phyloP scores from a whole-genome alignment of 805 yeast species.

The Lachancea dasiensis region DNA sequence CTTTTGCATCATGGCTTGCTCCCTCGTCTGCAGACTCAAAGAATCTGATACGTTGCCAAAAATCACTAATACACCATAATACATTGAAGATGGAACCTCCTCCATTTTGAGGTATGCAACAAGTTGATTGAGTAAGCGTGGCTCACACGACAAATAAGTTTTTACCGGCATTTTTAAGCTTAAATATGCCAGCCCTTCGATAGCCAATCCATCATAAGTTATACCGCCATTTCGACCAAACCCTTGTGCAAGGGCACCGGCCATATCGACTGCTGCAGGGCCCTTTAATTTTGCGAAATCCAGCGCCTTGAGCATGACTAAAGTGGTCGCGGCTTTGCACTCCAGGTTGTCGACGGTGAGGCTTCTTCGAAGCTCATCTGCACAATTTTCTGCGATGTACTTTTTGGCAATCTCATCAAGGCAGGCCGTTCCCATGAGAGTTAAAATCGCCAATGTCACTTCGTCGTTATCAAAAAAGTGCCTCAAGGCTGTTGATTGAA shows the following conservation, averaged over 20 bases:
- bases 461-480: constrained; percentile 17
- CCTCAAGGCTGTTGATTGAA: constrained; percentile 24
- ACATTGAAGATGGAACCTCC: constrained; percentile 12
- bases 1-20: constrained; percentile 23
- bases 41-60: constrained; percentile 32
- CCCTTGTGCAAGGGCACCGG: constrained; percentile 25
- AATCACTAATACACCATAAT: constrained; percentile 32
- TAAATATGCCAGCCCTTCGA: constrained; percentile 50
- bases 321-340: constrained; percentile 34
- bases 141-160: constrained; percentile 35
- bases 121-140: constrained; percentile 30
- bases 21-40: constrained; percentile 7
- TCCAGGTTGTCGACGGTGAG: constrained; percentile 23
- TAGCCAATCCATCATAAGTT: constrained; percentile 12
- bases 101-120: constrained; percentile 19
- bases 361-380: constrained; percentile 37
- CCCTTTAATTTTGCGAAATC: constrained; percentile 37
- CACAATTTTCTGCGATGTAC: constrained; percentile 42
- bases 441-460: constrained; percentile 27
- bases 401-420: constrained; percentile 45
- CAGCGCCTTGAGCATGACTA: constrained; percentile 55
- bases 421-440: constrained; percentile 42
- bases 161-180: constrained; percentile 38
- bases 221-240: constrained; percentile 9
- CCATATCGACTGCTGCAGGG: constrained; percentile 29